Percentiles rank a stretch among this genome's conserved stretches.
These are phyloP conservation scores for Auricularia heimuer DNA, from an alignment of 768 basidiomycete genomes.

Conservation along the genomic window DNA sequence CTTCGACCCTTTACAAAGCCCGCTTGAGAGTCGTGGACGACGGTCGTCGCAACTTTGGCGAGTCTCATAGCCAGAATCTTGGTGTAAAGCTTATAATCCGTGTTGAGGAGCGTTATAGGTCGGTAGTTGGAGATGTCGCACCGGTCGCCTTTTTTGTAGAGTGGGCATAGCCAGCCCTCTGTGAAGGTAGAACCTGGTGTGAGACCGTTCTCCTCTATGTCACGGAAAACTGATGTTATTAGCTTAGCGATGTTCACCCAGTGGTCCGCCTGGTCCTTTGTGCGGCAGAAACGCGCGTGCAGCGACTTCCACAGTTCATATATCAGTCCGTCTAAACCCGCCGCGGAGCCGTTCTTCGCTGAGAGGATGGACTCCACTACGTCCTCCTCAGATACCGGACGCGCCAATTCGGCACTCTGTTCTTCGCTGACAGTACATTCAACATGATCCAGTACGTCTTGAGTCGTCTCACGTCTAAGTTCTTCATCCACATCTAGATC, in stretches of 20 bases:
- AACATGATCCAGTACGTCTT: slow-evolving; percentile 3
- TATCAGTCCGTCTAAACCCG: neutral
- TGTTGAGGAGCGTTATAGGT: slow-evolving; percentile 18
- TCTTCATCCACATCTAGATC: too few relatives aligned
- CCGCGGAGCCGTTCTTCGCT: neutral
- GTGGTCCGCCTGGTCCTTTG: neutral
- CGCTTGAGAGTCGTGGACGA: slow-evolving; percentile 29
- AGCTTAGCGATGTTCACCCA: neutral
- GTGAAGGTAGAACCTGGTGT: slow-evolving; percentile 13
- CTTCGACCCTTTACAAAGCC: slow-evolving; percentile 27
- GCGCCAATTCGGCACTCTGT: too few relatives aligned
- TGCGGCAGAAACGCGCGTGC: too few relatives aligned
- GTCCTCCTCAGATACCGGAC: neutral
- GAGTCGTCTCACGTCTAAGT: too few relatives aligned
- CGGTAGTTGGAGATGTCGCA: slow-evolving; percentile 12
- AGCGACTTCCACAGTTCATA: neutral
- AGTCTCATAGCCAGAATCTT: slow-evolving; percentile 17
- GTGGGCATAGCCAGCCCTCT: slow-evolving; percentile 24
- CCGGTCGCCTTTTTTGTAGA: slow-evolving; percentile 29
- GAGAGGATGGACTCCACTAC: neutral
- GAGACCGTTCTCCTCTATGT: slow-evolving; percentile 25
- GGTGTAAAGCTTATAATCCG: slow-evolving; percentile 24
- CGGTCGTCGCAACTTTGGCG: neutral
- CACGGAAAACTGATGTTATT: slow-evolving; percentile 33
- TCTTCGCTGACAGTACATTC: slow-evolving; percentile 1